phyloP scores from a whole-genome alignment of 768 basidiomycete genomes.

The Xerocomellus dryophilus region DNA sequence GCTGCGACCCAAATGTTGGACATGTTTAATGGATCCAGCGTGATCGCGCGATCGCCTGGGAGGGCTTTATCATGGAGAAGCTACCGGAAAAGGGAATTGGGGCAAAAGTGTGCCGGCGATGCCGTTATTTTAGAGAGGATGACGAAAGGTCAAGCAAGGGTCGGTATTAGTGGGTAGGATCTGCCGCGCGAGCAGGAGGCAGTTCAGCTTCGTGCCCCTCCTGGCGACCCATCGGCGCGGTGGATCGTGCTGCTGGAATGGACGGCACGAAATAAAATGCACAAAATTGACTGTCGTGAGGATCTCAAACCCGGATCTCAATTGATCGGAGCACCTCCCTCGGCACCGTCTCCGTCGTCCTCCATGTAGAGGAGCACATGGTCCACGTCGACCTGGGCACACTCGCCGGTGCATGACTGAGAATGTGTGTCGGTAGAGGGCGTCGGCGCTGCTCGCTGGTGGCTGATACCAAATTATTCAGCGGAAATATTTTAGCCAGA shows the following conservation, averaged over 20 bases:
- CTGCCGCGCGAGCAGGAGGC: neutral
- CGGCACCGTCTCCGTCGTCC: conserved; percentile 24
- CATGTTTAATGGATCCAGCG: conserved; percentile 27
- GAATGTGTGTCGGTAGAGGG: neutral
- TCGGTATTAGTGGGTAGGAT: conserved; percentile 2
- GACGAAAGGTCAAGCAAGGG: neutral
- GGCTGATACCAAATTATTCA: conserved; percentile 22
- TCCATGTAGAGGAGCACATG: neutral
- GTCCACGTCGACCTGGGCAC: neutral
- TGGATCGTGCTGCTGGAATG: conserved; percentile 1
- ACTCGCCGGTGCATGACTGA: neutral
- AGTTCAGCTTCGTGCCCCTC: neutral
- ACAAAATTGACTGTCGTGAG: neutral
- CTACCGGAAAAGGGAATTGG: conserved; percentile 25
- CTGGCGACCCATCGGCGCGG: neutral
- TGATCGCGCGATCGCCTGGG: conserved; percentile 22
- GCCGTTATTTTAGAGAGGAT: conserved; percentile 9
- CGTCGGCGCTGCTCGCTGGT: neutral
- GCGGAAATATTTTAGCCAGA: conserved; percentile 24
- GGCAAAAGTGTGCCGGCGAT: conserved; percentile 14
- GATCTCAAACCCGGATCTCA: conserved; percentile 31
- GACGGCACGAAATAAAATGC: neutral
- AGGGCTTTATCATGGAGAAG: conserved; percentile 18
- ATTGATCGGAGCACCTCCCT: conserved; percentile 26
- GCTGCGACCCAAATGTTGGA: conserved; percentile 88